Evolutionary conservation across 495 filamentous ascomycete species (phyloP).

Genomic region (Acidomyces sp.): DNA sequence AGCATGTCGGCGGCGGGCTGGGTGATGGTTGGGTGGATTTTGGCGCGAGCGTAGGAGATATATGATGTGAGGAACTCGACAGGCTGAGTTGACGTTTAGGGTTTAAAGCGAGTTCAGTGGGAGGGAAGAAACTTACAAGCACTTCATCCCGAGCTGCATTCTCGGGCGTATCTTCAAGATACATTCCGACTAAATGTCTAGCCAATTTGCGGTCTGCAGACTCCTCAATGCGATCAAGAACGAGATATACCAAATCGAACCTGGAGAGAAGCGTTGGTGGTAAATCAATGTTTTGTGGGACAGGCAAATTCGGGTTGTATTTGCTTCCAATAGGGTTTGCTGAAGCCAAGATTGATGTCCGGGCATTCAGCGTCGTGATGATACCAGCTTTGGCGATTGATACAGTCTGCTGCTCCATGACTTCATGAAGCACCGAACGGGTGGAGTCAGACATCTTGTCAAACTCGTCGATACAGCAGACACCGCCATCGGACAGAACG

Average conservation of each 20-base stretch:
- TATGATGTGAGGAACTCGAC: conserved; percentile 92
- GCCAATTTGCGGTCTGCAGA: conserved; percentile 74
- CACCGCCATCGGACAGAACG: conserved; percentile 87
- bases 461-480: conserved; percentile 98
- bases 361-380: conserved; percentile 92
- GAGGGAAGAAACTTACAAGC: conserved; percentile 45
- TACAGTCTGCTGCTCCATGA: conserved; percentile 99
- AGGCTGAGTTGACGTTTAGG: conserved; percentile 40
- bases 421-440: conserved; percentile 91
- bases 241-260: conserved; percentile 93
- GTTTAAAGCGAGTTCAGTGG: conserved; percentile 2
- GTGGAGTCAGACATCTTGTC: conserved; percentile 98
- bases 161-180: conserved; percentile 83
- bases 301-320: conserved; percentile 89
- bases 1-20: conserved; percentile 67
- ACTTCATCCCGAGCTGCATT: conserved; percentile 67
- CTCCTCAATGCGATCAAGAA: conserved; percentile 87
- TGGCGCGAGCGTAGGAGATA: conserved; percentile 89
- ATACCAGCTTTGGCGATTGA: conserved; percentile 98
- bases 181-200: conserved; percentile 90
- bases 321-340: conserved; percentile 96
- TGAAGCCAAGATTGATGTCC: conserved; percentile 86
- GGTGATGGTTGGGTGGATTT: conserved; percentile 70
- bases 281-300: conserved; percentile 95
- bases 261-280: conserved; percentile 87